Conservation (phyloP, 257 asterid species). For the Knoxia roxburghii region DNA sequence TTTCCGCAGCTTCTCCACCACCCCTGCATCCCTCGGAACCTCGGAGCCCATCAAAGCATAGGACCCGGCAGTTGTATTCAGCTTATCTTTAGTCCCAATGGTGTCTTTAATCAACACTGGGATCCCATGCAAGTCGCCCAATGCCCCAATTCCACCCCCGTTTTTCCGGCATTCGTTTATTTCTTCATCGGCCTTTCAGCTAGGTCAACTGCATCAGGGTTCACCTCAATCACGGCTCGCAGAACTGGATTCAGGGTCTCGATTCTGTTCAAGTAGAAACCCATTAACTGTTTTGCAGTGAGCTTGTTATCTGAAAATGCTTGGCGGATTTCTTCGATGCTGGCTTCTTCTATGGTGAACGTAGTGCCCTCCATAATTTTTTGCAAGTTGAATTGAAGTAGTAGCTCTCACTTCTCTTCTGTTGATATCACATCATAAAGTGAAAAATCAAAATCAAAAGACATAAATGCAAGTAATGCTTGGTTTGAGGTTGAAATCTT, state of each 20-base stretch:
- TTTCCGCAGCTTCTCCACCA: constrained; percentile 55
- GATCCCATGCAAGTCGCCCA: constrained; percentile 52
- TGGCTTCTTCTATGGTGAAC: constrained; percentile 20
- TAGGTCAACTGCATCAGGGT: constrained; percentile 49
- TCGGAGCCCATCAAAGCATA: constrained; percentile 52
- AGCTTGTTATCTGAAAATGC: constrained; percentile 11
- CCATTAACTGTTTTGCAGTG: constrained; percentile 21
- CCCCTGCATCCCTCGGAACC: constrained; percentile 57
- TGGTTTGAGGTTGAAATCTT: too few relatives aligned
- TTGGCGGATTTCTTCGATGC: constrained; percentile 12
- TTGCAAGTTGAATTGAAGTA: too few relatives aligned
- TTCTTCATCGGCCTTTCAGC: constrained; percentile 50
- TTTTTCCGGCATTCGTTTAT: constrained; percentile 15
- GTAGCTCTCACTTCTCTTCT: too few relatives aligned
- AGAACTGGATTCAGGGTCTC: constrained; percentile 48
- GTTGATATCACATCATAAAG: too few relatives aligned
- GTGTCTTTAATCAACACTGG: constrained; percentile 67
- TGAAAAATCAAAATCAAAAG: too few relatives aligned
- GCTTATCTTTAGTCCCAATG: constrained; percentile 50
- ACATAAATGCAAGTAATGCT: too few relatives aligned
- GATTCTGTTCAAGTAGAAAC: constrained; percentile 34
- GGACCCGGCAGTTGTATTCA: constrained; percentile 59
- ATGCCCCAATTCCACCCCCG: neutral
- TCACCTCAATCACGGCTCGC: constrained; percentile 51
- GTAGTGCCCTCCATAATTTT: neutral